phyloP scores from a whole-genome alignment of 768 basidiomycete species.

The Chalciporus sphaerocephalus region DNA sequence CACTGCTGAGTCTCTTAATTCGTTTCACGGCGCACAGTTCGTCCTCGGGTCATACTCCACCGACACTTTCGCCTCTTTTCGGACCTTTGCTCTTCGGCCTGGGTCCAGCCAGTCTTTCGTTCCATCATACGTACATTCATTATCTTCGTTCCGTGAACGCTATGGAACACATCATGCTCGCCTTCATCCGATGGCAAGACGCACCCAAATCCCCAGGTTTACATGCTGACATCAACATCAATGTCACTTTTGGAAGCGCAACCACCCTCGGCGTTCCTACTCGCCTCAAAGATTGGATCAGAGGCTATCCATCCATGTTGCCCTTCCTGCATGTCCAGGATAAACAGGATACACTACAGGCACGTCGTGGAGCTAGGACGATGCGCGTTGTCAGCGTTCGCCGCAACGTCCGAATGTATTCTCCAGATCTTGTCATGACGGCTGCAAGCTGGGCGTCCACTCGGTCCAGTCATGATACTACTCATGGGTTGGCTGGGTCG shows the following conservation, averaged over 20 bases:
- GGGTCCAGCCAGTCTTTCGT: conserved; percentile 45
- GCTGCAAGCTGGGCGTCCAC: conserved; percentile 46
- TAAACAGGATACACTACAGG: conserved; percentile 49
- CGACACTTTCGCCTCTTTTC: conserved; percentile 84
- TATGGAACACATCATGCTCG: conserved; percentile 88
- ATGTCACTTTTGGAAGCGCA: conserved; percentile 43
- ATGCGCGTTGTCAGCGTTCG: conserved; percentile 74
- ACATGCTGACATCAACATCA: conserved; percentile 30
- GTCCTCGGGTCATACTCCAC: conserved; percentile 85
- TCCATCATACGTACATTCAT: conserved; percentile 55
- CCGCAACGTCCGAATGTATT: conserved; percentile 83
- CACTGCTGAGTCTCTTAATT: conserved; percentile 75
- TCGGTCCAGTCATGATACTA: conserved; percentile 17
- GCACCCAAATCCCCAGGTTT: conserved; percentile 38
- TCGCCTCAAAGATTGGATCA: conserved; percentile 88
- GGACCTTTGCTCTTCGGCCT: conserved; percentile 88
- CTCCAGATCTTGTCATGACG: conserved; percentile 74
- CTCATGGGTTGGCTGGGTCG: conserved; percentile 45
- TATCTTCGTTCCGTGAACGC: conserved; percentile 84
- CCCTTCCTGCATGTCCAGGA: conserved; percentile 52
- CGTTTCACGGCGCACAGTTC: conserved; percentile 81
- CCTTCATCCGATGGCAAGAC: conserved; percentile 83
- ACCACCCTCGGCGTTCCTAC: conserved; percentile 69
- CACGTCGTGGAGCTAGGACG: conserved; percentile 72
- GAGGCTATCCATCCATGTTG: conserved; percentile 81